Conservation (phyloP, 2,329 filamentous ascomycete genomes). For the Didymella exigua region DNA sequence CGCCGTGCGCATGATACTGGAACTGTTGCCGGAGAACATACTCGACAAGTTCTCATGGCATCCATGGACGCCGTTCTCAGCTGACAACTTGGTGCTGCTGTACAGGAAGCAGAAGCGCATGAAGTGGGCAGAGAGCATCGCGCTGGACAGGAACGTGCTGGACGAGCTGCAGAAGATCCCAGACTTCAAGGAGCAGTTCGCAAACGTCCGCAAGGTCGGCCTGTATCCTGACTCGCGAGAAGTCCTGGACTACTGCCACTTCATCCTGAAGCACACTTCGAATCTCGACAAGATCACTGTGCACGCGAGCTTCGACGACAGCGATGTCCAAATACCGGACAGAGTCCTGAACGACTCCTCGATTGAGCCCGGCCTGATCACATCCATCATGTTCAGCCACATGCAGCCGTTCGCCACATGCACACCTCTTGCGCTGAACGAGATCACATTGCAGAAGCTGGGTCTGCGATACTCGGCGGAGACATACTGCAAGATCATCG, state of each 20-base stretch:
- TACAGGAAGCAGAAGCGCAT: conserved; percentile 57
- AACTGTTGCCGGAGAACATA: conserved; percentile 56
- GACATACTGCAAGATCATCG: conserved; percentile 55
- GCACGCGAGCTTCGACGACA: conserved; percentile 54
- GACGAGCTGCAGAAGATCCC: conserved; percentile 51
- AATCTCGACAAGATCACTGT: conserved; percentile 55
- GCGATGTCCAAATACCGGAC: conserved; percentile 38
- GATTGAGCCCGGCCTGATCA: conserved; percentile 55
- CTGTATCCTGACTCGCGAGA: conserved; percentile 55
- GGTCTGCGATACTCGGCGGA: conserved; percentile 55
- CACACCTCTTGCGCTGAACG: conserved; percentile 52
- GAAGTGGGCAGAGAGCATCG: conserved; percentile 56
- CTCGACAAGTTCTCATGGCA: conserved; percentile 59
- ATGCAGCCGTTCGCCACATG: conserved; percentile 56
- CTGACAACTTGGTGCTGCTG: conserved; percentile 55
- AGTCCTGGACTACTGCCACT: conserved; percentile 52
- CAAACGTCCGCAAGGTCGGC: conserved; percentile 52
- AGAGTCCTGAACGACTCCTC: conserved; percentile 56
- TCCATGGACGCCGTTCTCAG: conserved; percentile 55
- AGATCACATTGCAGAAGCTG: conserved; percentile 54
- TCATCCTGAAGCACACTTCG: conserved; percentile 50
- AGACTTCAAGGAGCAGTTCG: conserved; percentile 49
- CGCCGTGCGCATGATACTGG: conserved; percentile 55
- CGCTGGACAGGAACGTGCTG: conserved; percentile 51
- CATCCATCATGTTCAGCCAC: conserved; percentile 53